Conservation (phyloP, 768 basidiomycete species). For the Podaxis sp. region DNA sequence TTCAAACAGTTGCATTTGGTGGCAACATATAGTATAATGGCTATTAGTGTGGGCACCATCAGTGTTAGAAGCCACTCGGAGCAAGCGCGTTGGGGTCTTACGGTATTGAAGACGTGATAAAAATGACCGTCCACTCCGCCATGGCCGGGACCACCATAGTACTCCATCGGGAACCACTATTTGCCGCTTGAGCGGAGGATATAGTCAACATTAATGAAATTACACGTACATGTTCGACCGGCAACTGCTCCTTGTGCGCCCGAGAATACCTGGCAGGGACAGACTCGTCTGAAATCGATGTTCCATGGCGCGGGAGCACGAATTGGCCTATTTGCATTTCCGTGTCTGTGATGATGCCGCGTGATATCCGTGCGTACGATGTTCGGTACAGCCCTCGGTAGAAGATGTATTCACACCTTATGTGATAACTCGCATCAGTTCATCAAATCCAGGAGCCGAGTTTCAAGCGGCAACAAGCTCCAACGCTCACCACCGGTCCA, state of each 20-base stretch:
- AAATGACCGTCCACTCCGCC: constrained; percentile 70
- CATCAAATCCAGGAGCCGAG: not conserved
- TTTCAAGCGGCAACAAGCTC: not conserved
- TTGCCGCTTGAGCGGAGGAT: not conserved
- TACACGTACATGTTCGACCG: constrained; percentile 57
- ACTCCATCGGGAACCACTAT: constrained; percentile 78
- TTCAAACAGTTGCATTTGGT: constrained; percentile 22
- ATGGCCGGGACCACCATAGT: constrained; percentile 50
- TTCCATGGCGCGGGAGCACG: constrained; percentile 61
- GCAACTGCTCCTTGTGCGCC: constrained; percentile 62
- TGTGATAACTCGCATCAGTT: not conserved
- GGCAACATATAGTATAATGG: constrained; percentile 43
- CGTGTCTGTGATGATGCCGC: constrained; percentile 85
- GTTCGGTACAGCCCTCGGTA: constrained; percentile 80
- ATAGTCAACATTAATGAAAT: not conserved
- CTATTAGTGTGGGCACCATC: constrained; percentile 17
- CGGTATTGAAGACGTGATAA: constrained; percentile 77
- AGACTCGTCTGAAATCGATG: constrained; percentile 53
- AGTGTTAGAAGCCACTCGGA: not conserved
- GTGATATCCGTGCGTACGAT: constrained; percentile 78
- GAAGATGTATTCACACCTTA: constrained; percentile 88
- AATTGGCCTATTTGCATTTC: constrained; percentile 90
- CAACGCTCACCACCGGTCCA: constrained; percentile 59
- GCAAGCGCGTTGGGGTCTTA: constrained; percentile 28
- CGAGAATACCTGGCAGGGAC: constrained; percentile 65